Conservation (phyloP, 768 basidiomycete genomes). For the Tremella yokohamensis region DNA sequence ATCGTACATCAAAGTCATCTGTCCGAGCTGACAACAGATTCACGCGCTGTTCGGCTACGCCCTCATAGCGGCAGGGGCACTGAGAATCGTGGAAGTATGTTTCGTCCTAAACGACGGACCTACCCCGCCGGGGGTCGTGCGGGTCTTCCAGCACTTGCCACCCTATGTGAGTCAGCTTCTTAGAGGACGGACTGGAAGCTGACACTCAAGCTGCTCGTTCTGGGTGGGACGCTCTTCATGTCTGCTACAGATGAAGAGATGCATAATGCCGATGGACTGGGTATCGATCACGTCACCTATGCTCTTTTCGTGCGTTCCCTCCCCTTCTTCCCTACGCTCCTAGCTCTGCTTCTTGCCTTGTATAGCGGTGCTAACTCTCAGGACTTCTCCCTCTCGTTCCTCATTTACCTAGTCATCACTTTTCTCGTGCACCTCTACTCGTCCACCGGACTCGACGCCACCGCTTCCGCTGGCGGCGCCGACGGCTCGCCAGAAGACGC, state of each 20-base stretch:
- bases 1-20: background rate
- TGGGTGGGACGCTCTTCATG: slow-evolving; percentile 70
- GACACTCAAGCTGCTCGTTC: slow-evolving; percentile 9
- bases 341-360: background rate
- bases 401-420: slow-evolving; percentile 70
- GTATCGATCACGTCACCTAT: slow-evolving; percentile 90
- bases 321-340: slow-evolving; percentile 54
- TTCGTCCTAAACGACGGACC: slow-evolving; percentile 59
- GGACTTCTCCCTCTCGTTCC: slow-evolving; percentile 63
- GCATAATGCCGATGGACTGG: slow-evolving; percentile 60
- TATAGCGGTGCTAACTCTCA: slow-evolving; percentile 3
- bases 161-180: slow-evolving; percentile 62
- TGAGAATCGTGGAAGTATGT: slow-evolving; percentile 78
- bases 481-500: slow-evolving; percentile 8
- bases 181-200: background rate
- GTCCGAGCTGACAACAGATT: slow-evolving; percentile 56
- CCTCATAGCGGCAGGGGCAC: slow-evolving; percentile 74
- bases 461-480: background rate
- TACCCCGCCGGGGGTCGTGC: slow-evolving; percentile 52
- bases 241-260: slow-evolving; percentile 91
- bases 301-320: slow-evolving; percentile 64
- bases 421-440: slow-evolving; percentile 66
- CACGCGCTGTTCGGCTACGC: slow-evolving; percentile 81
- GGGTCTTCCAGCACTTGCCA: slow-evolving; percentile 78
- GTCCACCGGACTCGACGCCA: slow-evolving; percentile 35